Base-by-base conservation (phyloP, 1,284 basidiomycete species). In the Trametes polyzona region DNA sequence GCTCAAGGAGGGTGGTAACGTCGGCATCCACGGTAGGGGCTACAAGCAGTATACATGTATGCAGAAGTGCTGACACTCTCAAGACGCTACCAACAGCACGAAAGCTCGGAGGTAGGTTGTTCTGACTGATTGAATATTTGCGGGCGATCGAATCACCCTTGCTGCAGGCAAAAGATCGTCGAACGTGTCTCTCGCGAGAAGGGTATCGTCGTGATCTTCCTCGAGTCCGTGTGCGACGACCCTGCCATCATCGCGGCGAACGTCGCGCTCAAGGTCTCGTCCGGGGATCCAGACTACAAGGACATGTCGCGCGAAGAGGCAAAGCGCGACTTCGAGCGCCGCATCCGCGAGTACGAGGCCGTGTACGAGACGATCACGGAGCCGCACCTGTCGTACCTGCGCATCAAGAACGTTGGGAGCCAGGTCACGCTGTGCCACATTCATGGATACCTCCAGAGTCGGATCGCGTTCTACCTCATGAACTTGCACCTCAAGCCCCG, bases 401-500 rank as follows among this genome's bases (percentile, higher is more conserved):
- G 90, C 63, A 95, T 97, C 68, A 86, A 87, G 53, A 95, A 97
- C 67, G 91, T 97, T 24, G 95, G 95, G 11, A 85, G 83, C 62
- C 88, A 92, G 71, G 94, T 95, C 43, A 88, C 87, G 1, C 83
- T 95, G 59, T 91, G 88, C 63, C 83, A 87, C 62, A 95, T 96
- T 50, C 83, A 94, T 65, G 95, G 96, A 19, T 99, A 99, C 70
- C 77, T 99, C 58, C 94, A 97, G 71, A 95, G 92, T 79, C 88
- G 97, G 33, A 96, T 99, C 64, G 96, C 95, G 3, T 99, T 98
- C 76, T 99, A 97, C 74, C 80, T 99, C 57, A 98, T 98, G 96
- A 99, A 99, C 74, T 74, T 98, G 66, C 97, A 99, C 72, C 78
- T 99, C 62, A 97, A 98, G 68, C 96, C 97, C 12, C 82, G 97